Percentiles rank a stretch among this genome's conserved stretches.
phyloP scores from a whole-genome alignment of 306 rosid species.

The Trifolium dubium region DNA sequence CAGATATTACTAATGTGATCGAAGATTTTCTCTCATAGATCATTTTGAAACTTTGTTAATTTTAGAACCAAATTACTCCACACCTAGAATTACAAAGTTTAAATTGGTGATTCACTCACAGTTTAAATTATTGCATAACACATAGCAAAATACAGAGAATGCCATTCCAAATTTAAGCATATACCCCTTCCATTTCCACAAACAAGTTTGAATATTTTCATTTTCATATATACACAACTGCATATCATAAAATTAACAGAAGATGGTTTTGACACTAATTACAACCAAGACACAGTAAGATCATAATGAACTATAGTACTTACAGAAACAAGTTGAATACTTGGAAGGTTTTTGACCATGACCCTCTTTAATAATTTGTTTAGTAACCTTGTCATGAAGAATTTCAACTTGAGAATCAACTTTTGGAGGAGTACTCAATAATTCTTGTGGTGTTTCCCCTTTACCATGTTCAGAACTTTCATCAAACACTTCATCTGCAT shows the following conservation, averaged over 20 bases:
- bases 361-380: constrained; percentile 87
- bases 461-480: constrained; percentile 69
- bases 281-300: constrained; percentile 1
- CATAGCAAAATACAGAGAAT: not conserved
- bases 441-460: constrained; percentile 66
- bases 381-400: constrained; percentile 82
- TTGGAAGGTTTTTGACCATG: constrained; percentile 83
- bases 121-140: not conserved
- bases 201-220: not conserved
- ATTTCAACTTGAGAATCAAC: constrained; percentile 75
- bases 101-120: not conserved
- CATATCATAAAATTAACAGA: too few species aligned
- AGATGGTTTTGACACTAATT: constrained; percentile 9
- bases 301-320: constrained; percentile 41
- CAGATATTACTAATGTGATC: not conserved
- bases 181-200: not conserved
- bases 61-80: not conserved
- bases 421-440: constrained; percentile 66
- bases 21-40: not conserved
- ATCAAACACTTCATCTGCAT: constrained; percentile 60
- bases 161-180: not conserved
- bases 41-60: not conserved
- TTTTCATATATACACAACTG: too few species aligned
- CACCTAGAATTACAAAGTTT: not conserved
- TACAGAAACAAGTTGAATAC: constrained; percentile 92